These are phyloP conservation scores for Phialophora chinensis DNA, from an alignment of 2,329 filamentous ascomycete genomes.

Conservation along the genomic window DNA sequence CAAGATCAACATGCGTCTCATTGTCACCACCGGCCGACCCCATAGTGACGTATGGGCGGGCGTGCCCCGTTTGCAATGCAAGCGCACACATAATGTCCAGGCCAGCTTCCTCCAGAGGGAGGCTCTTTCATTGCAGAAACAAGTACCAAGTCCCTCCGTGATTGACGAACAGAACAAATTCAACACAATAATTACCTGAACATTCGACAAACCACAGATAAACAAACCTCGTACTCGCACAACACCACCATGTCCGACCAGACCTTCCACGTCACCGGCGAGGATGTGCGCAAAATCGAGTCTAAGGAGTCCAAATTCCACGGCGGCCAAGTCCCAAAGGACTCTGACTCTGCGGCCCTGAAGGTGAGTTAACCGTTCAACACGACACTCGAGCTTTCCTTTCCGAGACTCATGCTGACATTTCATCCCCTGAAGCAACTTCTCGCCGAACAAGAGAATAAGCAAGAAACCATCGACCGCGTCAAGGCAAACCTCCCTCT, in stretches of 20 bases:
- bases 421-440: constrained; percentile 33
- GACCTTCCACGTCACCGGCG: constrained; percentile 57
- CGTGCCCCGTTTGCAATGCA: background rate
- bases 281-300: constrained; percentile 57
- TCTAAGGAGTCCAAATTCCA: constrained; percentile 49
- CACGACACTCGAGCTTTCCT: background rate
- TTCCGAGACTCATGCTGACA: constrained; percentile 8
- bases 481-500: constrained; percentile 76
- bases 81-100: background rate
- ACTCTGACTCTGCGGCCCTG: constrained; percentile 53
- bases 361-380: constrained; percentile 48
- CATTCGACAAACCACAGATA: background rate
- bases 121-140: background rate
- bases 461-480: constrained; percentile 70
- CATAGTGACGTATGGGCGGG: background rate
- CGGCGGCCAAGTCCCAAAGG: constrained; percentile 50
- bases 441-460: constrained; percentile 54
- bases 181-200: background rate
- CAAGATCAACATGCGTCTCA: constrained; percentile 2
- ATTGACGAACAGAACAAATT: background rate
- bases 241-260: constrained; percentile 39
- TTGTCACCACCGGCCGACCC: background rate
- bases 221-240: background rate
- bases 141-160: background rate
- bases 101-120: background rate